Conservation (phyloP, 352 stramenopile species). For the Pythium volutum region DNA sequence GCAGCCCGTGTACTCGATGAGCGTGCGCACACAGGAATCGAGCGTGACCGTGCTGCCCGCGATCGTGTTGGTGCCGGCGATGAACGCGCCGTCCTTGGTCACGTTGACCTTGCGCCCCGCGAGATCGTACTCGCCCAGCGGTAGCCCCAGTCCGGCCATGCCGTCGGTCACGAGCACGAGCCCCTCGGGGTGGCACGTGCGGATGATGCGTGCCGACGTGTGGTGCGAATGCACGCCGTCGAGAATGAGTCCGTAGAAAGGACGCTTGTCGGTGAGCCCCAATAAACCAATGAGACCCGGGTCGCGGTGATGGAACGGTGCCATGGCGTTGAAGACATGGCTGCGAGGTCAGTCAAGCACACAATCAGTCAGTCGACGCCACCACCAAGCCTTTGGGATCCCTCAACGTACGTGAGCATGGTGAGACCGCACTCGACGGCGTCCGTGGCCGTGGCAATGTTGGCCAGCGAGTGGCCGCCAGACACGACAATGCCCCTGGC, state of each 20-base stretch:
- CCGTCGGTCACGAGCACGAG: constrained; percentile 83
- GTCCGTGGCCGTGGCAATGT: constrained; percentile 58
- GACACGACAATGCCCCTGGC: constrained; percentile 51
- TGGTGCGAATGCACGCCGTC: constrained; percentile 87
- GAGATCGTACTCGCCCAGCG: constrained; percentile 68
- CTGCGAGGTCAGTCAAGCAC: constrained; percentile 5
- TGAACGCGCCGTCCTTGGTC: constrained; percentile 33
- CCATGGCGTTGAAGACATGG: constrained; percentile 93
- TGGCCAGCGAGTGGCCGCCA: constrained; percentile 76
- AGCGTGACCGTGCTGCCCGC: constrained; percentile 83
- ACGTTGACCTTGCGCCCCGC: constrained; percentile 68
- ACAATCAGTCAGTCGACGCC: too few species aligned
- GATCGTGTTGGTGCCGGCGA: constrained; percentile 77
- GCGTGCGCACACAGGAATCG: constrained; percentile 76
- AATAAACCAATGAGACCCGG: constrained; percentile 87
- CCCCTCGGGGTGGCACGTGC: constrained; percentile 68
- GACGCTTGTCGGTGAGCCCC: constrained; percentile 39
- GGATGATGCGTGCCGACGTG: constrained; percentile 77
- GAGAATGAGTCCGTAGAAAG: constrained; percentile 84
- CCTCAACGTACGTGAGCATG: constrained; percentile 83
- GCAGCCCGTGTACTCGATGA: constrained; percentile 84
- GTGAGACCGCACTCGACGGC: constrained; percentile 63
- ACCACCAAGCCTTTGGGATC: too few species aligned
- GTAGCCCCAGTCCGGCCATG: constrained; percentile 82
- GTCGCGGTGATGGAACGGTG: constrained; percentile 87